Conservation (phyloP, 2,329 filamentous ascomycete genomes). For the Furcasterigmium sp. region DNA sequence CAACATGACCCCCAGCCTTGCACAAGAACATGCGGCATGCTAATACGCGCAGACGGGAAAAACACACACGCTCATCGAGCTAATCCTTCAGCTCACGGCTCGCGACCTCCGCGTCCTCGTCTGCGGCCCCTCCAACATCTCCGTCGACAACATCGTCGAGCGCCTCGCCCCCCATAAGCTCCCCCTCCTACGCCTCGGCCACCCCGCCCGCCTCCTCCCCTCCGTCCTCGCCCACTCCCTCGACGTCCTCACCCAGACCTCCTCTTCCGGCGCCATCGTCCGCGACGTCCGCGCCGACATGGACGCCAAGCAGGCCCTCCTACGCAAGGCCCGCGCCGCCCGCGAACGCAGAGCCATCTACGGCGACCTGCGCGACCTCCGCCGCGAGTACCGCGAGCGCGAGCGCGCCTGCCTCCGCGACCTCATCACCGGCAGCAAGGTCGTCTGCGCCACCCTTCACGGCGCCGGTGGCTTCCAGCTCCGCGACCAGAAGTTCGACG, state of each 20-base stretch:
- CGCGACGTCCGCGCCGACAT: slow-evolving; percentile 88
- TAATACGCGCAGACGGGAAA: slow-evolving; percentile 88
- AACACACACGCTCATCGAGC: slow-evolving; percentile 91
- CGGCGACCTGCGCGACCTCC: slow-evolving; percentile 73
- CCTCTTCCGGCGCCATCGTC: slow-evolving; percentile 83
- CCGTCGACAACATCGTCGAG: slow-evolving; percentile 97
- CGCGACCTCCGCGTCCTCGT: slow-evolving; percentile 67
- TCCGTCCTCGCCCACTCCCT: slow-evolving; percentile 86
- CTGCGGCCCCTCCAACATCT: slow-evolving; percentile 96
- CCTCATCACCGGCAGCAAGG: slow-evolving; percentile 71
- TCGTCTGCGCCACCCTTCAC: slow-evolving; percentile 88
- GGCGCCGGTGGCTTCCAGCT: slow-evolving; percentile 84
- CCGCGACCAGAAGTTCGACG: slow-evolving; percentile 76
- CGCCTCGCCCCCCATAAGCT: slow-evolving; percentile 79
- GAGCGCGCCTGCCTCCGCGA: slow-evolving; percentile 77
- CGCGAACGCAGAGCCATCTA: slow-evolving; percentile 79
- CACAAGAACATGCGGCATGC: no score
- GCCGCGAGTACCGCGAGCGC: slow-evolving; percentile 82
- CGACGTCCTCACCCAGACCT: slow-evolving; percentile 85
- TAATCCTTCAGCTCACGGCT: slow-evolving; percentile 85
- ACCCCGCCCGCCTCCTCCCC: slow-evolving; percentile 84
- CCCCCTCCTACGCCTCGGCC: slow-evolving; percentile 83
- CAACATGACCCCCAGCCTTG: no score
- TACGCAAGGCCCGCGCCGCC: slow-evolving; percentile 80
- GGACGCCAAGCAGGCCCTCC: slow-evolving; percentile 82